phyloP scores from a whole-genome alignment of 2,329 filamentous ascomycete species.

The Plectosphaerella plurivora region DNA sequence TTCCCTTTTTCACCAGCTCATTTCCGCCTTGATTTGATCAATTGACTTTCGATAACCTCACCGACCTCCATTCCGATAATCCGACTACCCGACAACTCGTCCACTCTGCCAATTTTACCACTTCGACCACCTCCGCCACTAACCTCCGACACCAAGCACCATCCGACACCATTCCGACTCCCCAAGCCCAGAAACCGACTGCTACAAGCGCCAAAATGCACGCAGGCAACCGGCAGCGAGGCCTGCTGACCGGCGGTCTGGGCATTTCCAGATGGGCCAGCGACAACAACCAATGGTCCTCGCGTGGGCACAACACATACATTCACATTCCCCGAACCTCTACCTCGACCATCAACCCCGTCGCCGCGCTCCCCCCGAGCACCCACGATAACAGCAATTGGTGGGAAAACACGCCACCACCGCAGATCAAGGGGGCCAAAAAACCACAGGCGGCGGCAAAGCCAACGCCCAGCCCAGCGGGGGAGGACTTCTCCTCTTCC shows the following conservation, averaged over 20 bases:
- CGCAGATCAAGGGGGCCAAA: background rate
- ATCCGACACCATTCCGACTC: no score
- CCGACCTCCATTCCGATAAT: no score
- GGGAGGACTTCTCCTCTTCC: slow-evolving; percentile 12
- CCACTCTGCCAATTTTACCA: no score
- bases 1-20: no score
- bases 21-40: no score
- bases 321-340: background rate
- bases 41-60: no score
- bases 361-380: background rate
- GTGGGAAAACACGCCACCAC: slow-evolving; percentile 1
- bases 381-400: background rate
- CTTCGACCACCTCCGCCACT: no score
- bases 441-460: background rate
- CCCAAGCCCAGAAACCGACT: no score
- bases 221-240: background rate
- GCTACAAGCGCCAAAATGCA: background rate
- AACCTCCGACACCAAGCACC: no score
- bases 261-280: slow-evolving; percentile 9
- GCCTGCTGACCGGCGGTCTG: slow-evolving; percentile 4
- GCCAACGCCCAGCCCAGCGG: background rate
- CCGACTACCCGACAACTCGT: no score
- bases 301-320: background rate
- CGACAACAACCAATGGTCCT: background rate
- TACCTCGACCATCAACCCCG: slow-evolving; percentile 4